These are phyloP conservation scores for Acacia crassicarpa DNA, from an alignment of 306 rosid species.

Conservation along the genomic window DNA sequence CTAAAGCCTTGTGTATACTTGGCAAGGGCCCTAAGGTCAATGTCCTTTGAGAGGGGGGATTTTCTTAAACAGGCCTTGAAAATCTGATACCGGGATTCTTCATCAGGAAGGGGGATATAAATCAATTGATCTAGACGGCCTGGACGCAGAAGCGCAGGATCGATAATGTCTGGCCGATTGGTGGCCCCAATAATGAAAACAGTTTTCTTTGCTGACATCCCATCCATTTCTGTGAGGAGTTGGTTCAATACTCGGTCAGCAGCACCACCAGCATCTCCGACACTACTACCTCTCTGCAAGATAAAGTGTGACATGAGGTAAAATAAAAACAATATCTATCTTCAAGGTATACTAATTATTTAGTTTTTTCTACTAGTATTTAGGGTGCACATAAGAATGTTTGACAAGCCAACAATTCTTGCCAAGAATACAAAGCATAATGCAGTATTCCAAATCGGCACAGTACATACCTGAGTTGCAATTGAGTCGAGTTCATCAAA, in stretches of 20 bases:
- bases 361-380: neutral
- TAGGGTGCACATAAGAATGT: constrained; percentile 23
- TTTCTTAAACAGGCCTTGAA: constrained; percentile 94
- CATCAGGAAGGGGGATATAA: constrained; percentile 96
- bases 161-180: constrained; percentile 94
- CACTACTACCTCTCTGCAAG: constrained; percentile 91
- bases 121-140: constrained; percentile 98
- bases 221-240: constrained; percentile 96
- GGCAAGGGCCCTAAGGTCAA: constrained; percentile 90
- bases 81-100: constrained; percentile 84
- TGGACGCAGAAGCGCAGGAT: constrained; percentile 95
- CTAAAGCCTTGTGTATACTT: constrained; percentile 98
- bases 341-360: neutral
- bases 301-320: constrained; percentile 25
- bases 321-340: neutral
- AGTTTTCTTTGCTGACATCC: constrained; percentile 96
- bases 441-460: neutral
- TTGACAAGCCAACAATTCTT: neutral
- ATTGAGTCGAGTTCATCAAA: constrained; percentile 98
- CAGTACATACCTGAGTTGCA: constrained; percentile 91
- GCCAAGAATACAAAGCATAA: constrained; percentile 3
- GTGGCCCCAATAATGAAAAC: constrained; percentile 98
- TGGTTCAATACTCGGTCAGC: constrained; percentile 98
- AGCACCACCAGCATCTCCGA: constrained; percentile 99
- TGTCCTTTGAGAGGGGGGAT: constrained; percentile 87